Percentiles rank a stretch among this genome's conserved stretches.
Evolutionary conservation across 202 grass and related monocot genomes (phyloP).

Genomic region (Zizania palustris): DNA sequence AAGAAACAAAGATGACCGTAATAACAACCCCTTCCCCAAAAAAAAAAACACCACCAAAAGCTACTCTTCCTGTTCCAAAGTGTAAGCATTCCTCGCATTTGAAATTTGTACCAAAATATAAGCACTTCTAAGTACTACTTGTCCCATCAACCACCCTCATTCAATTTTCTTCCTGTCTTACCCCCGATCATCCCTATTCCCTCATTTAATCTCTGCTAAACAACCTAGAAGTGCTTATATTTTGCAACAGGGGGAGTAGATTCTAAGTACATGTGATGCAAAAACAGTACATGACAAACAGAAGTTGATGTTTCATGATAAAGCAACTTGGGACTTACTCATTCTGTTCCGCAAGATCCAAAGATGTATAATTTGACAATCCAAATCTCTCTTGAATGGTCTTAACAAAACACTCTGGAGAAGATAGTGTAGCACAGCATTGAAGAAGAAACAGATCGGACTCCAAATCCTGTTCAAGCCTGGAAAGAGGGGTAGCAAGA

Average conservation of each 20-base stretch:
- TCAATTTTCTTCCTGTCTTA: no score
- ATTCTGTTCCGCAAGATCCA: conserved; percentile 72
- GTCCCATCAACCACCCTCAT: no score
- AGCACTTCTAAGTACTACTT: no score
- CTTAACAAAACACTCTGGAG: conserved; percentile 87
- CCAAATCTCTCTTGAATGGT: conserved; percentile 97
- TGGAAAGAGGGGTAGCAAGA: conserved; percentile 51
- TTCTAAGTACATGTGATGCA: neutral
- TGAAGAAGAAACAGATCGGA: conserved; percentile 95
- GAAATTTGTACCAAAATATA: no score
- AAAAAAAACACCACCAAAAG: neutral
- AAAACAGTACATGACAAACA: conserved; percentile 29
- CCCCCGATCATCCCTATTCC: no score
- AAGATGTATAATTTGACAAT: conserved; percentile 74
- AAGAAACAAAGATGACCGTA: conserved; percentile 20
- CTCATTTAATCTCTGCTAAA: no score
- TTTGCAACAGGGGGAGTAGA: no score
- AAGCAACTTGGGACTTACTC: conserved; percentile 62
- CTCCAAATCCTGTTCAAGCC: conserved; percentile 92
- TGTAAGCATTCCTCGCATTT: no score
- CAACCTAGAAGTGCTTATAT: no score
- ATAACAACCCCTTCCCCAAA: neutral
- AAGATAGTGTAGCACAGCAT: conserved; percentile 91
- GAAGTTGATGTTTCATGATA: conserved; percentile 15
- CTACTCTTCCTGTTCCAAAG: neutral